These are phyloP conservation scores for Eutrema salsugineum DNA, from an alignment of 441 rosid species.

Conservation along the genomic window DNA sequence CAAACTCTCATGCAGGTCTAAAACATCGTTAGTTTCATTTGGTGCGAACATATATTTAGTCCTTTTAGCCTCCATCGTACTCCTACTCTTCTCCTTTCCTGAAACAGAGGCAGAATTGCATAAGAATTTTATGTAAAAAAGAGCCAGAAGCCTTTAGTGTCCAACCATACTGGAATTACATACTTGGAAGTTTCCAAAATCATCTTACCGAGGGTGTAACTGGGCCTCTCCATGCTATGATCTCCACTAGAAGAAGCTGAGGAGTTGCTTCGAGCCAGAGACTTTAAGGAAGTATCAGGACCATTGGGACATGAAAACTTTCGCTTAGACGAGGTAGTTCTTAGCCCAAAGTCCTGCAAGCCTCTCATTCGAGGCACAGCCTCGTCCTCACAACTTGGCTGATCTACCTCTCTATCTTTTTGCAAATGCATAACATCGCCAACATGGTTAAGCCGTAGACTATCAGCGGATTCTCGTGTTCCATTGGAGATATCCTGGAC, in stretches of 20 bases:
- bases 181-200: slow-evolving; percentile 16
- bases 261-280: slow-evolving; percentile 37
- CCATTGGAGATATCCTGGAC: slow-evolving; percentile 40
- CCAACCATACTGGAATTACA: slow-evolving; percentile 25
- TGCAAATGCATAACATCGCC: slow-evolving; percentile 32
- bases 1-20: slow-evolving; percentile 52
- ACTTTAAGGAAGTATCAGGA: slow-evolving; percentile 45
- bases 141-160: slow-evolving; percentile 10
- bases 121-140: slow-evolving; percentile 27
- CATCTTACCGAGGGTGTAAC: slow-evolving; percentile 55
- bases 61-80: slow-evolving; percentile 57
- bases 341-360: slow-evolving; percentile 78
- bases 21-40: slow-evolving; percentile 43
- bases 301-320: slow-evolving; percentile 47
- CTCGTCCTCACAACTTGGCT: slow-evolving; percentile 45
- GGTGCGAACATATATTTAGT: slow-evolving; percentile 50
- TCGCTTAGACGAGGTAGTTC: slow-evolving; percentile 54
- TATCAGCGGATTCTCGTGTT: slow-evolving; percentile 15
- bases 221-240: slow-evolving; percentile 43
- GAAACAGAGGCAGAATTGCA: slow-evolving; percentile 37
- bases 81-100: slow-evolving; percentile 57
- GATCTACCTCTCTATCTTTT: slow-evolving; percentile 46
- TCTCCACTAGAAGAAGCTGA: slow-evolving; percentile 46
- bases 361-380: slow-evolving; percentile 81
- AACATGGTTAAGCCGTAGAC: slow-evolving; percentile 7